Evolutionary conservation across 768 basidiomycete species (phyloP), one percentile per base, ranked within the genome.

Genomic region (Russula virescens): DNA sequence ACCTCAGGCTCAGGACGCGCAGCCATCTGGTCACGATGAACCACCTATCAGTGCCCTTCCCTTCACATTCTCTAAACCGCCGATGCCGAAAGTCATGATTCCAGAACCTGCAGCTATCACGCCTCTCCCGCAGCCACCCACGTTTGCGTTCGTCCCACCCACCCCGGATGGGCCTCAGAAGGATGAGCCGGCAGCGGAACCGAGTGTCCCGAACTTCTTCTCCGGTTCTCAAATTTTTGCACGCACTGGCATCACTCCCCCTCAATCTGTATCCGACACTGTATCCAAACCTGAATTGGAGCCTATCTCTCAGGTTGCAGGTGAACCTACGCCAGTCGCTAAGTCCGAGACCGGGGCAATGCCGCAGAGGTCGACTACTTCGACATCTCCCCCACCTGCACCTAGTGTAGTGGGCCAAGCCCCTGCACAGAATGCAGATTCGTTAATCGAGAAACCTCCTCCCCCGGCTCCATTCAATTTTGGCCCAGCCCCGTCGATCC

Each of bases 171-270:
- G 66, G 9, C 26, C 66, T 28, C 43, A 54, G 45, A 18, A 52
- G 49, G 43, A 63, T 34, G 26, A 60, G 42, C 38, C 64, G 7
- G 57, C 58, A n/a, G 25, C 60, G 1, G 68, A 60, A 70, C 31
- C 70, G 6, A 71, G 75, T 5, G 70, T 87, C 40, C 87, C 87
- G 9, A 82, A 87, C 71, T 87, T 89, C 72, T 89, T 89, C 61
- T 77, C 81, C 28, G 79, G 68, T 38, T 83, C 86, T 0, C 74
- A 81, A 23, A 63, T 77, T 23, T 73, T 83, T 60, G 69, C 77
- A 51, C 38, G 56, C 63, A 28, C 69, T 46, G 63, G 70, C 23
- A 49, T 46, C 46, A 43, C 67, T 3, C 49, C 64, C 0, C 55
- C 73, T 3, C 60, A 71, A 23, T 54, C 70, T 38, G 55, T 73